Evolutionary conservation across 805 yeast species (phyloP), one percentile per base, ranked within the genome.

Genomic region (Torulaspora quercuum): DNA sequence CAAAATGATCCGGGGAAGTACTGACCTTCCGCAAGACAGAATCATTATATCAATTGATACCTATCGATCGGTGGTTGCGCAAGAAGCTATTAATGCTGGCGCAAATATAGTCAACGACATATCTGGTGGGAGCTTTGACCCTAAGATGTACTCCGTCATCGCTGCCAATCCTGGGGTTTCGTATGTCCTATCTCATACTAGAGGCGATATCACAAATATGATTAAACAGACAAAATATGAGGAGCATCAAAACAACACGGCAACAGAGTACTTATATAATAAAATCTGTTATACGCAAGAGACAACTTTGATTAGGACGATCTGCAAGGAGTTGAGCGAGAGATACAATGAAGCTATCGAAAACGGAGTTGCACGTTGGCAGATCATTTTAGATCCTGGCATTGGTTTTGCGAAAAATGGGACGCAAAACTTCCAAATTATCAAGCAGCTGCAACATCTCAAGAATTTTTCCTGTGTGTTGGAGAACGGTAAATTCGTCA

Each of bases 21-120:
- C 50, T 1, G 57, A 69, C 29, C 44, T 57, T 5, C 53, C 41
- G 43, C 76, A 39, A 56, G 68, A 35, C 0, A 53, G 64, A 12
- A 65, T 76, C 0, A 52, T 83, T 3, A 64, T 92, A 16, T 85
- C 95, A 9, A 69, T 92, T n/a, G 99, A 92, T 57, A 89, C 98
- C 0, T 92, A 81, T 56, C 69, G 95, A 25, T 63, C 88, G 0
- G 50, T 53, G 1, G 95, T 92, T 8, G 97, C 97, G 0, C 67
- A 67, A 33, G 73, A 68, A 27, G 75, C 87, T 0, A 66, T 92
- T 14, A 52, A 56, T 9, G 79, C 77, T 1, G 98, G 97, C 4
- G 95, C 94, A 1, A 89, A 89, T 57, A 83, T 92, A 19, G 78
- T 92, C 52, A 92, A 92, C 61, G 99, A 92, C 57, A 80, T 92